These are phyloP conservation scores for Pisolithus sp. DNA, from an alignment of 768 basidiomycete species.

Conservation along the genomic window DNA sequence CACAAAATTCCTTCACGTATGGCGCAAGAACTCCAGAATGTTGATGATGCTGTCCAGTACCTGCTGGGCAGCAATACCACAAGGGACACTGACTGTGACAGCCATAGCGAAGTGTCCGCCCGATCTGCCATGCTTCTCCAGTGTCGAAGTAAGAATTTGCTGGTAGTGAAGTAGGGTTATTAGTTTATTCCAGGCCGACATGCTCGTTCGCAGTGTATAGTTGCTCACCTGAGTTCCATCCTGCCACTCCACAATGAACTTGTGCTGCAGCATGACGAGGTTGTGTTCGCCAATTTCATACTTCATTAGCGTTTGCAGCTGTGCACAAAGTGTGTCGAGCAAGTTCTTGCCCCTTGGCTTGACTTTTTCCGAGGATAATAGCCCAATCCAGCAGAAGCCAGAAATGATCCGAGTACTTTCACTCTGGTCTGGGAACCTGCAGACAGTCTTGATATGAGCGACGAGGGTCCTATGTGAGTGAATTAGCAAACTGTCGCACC, in stretches of 20 bases:
- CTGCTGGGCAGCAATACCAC: constrained; percentile 88
- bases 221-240: constrained; percentile 65
- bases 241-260: constrained; percentile 85
- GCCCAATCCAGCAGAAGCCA: constrained; percentile 89
- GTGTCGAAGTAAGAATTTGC: constrained; percentile 86
- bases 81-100: constrained; percentile 83
- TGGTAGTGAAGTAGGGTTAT: constrained; percentile 19
- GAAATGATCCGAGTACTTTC: constrained; percentile 78
- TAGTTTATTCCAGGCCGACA: background rate
- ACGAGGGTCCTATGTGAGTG: constrained; percentile 56
- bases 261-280: constrained; percentile 97
- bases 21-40: constrained; percentile 78
- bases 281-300: constrained; percentile 90
- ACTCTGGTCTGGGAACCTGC: constrained; percentile 62
- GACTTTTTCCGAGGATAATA: constrained; percentile 70
- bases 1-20: constrained; percentile 80
- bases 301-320: constrained; percentile 86
- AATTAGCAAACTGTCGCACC: constrained; percentile 1
- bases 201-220: no score
- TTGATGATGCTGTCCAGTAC: constrained; percentile 81
- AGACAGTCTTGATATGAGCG: constrained; percentile 60
- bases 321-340: constrained; percentile 89
- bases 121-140: constrained; percentile 84
- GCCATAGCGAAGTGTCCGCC: constrained; percentile 88
- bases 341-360: constrained; percentile 64